Evolutionary conservation across 2,329 filamentous ascomycete species (phyloP), one percentile per base, ranked within the genome.

Genomic region (Fusarium avenaceum): DNA sequence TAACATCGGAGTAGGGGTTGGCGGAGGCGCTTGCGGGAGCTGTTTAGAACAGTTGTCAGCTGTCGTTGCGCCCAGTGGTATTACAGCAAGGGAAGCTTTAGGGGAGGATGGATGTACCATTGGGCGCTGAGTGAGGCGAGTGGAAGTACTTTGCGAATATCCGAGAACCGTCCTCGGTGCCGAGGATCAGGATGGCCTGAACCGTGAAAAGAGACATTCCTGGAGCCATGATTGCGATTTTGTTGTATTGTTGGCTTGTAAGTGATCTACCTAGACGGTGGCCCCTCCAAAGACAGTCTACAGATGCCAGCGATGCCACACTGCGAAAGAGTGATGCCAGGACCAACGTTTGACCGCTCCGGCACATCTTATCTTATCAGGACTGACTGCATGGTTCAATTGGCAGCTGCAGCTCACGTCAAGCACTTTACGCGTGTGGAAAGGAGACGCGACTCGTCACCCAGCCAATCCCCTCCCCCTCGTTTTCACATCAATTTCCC

Each of bases 71-170:
- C 75, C 54, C 32, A 68, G 52, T 55, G 56, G 46, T 42, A 65
- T 60, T 39, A 58, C 46, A 51, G 28, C 60, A 46, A 56, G 48
- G 60, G 56, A 62, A 64, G 70, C 59, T 59, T 38, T 50, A 39
- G 56, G 71, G 45, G 65, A 68, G 55, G 48, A 60, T 65, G 45
- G 42, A 61, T 65, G 69, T 77, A 80, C 77, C 76, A 57, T 77
- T 71, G 43, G 79, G 78, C 75, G 78, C 79, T 79, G 77, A 79
- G 76, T 83, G 91, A 80, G 79, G 91, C 83, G 80, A 84, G 80
- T 80, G 81, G 85, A 95, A 97, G 87, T 97, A 97, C 85, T 97
- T 97, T 76, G 94, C 89, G 79, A 97, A 93, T 82, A 98, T 92
- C 80, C 95, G 89, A 64, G 92, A 92, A 77, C 92, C 92, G 80